phyloP scores from a whole-genome alignment of 2,329 filamentous ascomycete genomes.

The Dactylellina drechsleri region DNA sequence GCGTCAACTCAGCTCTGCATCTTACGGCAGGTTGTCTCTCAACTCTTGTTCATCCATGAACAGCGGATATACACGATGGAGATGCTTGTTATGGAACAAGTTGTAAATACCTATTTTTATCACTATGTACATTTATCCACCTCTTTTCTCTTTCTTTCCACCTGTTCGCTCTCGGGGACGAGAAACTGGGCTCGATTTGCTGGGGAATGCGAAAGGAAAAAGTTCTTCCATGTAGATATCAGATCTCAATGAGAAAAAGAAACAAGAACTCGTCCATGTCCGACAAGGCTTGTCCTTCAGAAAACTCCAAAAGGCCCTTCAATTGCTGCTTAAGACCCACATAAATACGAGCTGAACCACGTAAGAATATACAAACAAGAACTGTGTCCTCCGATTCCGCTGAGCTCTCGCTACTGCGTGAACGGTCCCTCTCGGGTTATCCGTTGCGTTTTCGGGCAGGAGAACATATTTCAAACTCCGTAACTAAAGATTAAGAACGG shows the following conservation, averaged over 20 bases:
- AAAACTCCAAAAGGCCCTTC: slow-evolving; percentile 10
- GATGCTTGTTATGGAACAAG: neutral
- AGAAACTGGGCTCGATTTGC: neutral
- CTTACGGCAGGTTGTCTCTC: slow-evolving; percentile 24
- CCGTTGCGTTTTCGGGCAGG: slow-evolving; percentile 80
- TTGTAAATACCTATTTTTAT: slow-evolving; percentile 41
- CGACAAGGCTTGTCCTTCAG: neutral
- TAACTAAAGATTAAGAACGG: slow-evolving; percentile 68
- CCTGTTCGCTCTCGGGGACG: neutral
- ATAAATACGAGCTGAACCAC: slow-evolving; percentile 93
- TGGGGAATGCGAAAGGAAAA: slow-evolving; percentile 21
- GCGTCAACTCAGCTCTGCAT: slow-evolving; percentile 26
- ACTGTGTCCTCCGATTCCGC: slow-evolving; percentile 86
- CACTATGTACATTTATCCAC: slow-evolving; percentile 49
- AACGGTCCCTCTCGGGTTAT: slow-evolving; percentile 72
- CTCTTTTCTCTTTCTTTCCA: neutral
- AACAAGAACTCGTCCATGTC: neutral
- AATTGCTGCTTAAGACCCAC: slow-evolving; percentile 75
- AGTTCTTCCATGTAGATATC: slow-evolving; percentile 34
- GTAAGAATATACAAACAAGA: slow-evolving; percentile 93
- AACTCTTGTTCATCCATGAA: slow-evolving; percentile 13
- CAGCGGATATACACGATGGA: neutral
- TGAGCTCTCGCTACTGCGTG: slow-evolving; percentile 81
- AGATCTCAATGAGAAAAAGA: neutral
- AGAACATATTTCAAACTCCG: slow-evolving; percentile 95